Percentiles rank a stretch among this genome's conserved stretches.
phyloP scores from a whole-genome alignment of 768 basidiomycete genomes.

The Xerocomus brunneocitrinus region DNA sequence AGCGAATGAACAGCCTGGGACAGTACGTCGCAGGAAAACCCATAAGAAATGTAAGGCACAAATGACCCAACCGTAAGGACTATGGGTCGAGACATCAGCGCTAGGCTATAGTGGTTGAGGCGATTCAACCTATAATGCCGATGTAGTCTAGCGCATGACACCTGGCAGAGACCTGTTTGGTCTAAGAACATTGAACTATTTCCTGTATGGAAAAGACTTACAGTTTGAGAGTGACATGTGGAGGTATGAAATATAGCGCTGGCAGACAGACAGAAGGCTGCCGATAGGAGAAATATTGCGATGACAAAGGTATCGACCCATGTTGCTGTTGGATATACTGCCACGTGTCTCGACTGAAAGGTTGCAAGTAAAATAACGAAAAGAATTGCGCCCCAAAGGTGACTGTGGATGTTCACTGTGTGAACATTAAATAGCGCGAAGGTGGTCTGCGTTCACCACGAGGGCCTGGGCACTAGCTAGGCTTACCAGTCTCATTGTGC shows the following conservation, averaged over 20 bases:
- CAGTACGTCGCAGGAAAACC: conserved; percentile 62
- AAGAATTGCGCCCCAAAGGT: conserved; percentile 63
- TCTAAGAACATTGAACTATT: background rate
- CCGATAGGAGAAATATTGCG: conserved; percentile 61
- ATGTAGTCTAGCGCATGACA: conserved; percentile 73
- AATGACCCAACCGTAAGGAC: conserved; percentile 76
- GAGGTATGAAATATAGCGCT: conserved; percentile 74
- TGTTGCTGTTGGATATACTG: conserved; percentile 48
- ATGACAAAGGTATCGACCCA: conserved; percentile 61
- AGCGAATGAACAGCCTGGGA: conserved; percentile 53
- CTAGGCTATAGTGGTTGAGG: background rate
- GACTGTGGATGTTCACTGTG: conserved; percentile 82
- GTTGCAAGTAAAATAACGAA: conserved; percentile 54
- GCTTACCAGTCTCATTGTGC: conserved; percentile 72
- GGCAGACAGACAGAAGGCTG: conserved; percentile 66
- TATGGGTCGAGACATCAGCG: conserved; percentile 16
- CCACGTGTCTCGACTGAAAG: conserved; percentile 49
- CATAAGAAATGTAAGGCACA: conserved; percentile 73
- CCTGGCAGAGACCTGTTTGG: conserved; percentile 47
- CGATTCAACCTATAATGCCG: conserved; percentile 62
- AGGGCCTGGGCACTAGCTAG: background rate
- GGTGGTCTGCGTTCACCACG: conserved; percentile 1
- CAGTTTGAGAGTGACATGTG: conserved; percentile 66
- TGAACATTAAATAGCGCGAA: conserved; percentile 11
- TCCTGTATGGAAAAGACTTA: conserved; percentile 30